Evolutionary conservation across 116 monocot genomes (phyloP).

Genomic region (Phalaenopsis hybrid): DNA sequence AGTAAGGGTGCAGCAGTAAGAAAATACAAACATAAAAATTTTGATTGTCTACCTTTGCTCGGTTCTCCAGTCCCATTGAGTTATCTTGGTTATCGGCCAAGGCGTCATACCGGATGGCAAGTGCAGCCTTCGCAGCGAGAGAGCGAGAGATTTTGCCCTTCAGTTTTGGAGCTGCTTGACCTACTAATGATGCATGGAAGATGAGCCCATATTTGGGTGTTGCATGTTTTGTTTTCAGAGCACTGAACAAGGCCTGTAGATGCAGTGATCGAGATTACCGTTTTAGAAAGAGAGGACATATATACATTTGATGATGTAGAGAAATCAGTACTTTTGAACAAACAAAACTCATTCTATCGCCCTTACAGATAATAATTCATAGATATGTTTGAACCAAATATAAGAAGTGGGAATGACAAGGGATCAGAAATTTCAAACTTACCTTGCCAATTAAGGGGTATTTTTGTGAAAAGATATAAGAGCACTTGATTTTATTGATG

Average conservation of each 20-base stretch:
- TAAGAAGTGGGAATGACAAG: too few relatives aligned
- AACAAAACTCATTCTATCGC: background rate
- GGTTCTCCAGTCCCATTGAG: constrained; percentile 61
- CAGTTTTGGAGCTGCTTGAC: constrained; percentile 70
- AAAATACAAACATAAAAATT: background rate
- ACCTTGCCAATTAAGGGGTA: too few relatives aligned
- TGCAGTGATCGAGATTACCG: background rate
- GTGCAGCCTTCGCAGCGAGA: constrained; percentile 80
- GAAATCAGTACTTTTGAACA: background rate
- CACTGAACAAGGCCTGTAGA: constrained; percentile 80
- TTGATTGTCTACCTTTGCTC: constrained; percentile 47
- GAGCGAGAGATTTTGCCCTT: constrained; percentile 94
- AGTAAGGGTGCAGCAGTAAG: background rate
- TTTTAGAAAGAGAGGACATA: background rate
- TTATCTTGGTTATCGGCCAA: constrained; percentile 68
- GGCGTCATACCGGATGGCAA: constrained; percentile 87
- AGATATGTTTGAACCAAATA: too few relatives aligned
- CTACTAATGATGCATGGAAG: constrained; percentile 73
- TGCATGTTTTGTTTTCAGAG: constrained; percentile 81
- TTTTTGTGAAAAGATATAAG: too few relatives aligned
- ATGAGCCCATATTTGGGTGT: constrained; percentile 90
- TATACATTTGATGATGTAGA: background rate
- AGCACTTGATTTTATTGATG: too few relatives aligned
- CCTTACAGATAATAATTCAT: background rate
- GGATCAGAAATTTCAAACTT: too few relatives aligned